phyloP scores from a whole-genome alignment of 345 rosid genomes.

The Euphorbia peplus region DNA sequence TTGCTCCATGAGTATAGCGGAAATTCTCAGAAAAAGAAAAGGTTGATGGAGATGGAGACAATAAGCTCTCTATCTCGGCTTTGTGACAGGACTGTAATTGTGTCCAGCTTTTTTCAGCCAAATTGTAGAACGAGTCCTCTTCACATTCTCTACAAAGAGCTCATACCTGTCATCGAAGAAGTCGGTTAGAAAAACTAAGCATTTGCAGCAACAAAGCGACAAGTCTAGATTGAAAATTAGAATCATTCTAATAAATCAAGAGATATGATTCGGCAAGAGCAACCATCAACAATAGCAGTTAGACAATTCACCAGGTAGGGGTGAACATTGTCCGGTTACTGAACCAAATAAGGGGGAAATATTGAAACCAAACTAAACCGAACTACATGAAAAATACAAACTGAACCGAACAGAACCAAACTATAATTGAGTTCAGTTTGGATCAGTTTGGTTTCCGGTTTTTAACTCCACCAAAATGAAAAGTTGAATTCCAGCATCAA shows the following conservation, averaged over 20 bases:
- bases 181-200: neutral
- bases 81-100: constrained; percentile 41
- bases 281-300: neutral
- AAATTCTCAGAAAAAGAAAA: too few relatives aligned
- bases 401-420: too few relatives aligned
- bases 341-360: too few relatives aligned
- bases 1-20: too few relatives aligned
- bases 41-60: neutral
- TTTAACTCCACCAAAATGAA: neutral
- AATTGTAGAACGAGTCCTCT: constrained; percentile 62
- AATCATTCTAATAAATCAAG: neutral
- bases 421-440: too few relatives aligned
- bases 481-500: constrained; percentile 4
- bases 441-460: too few relatives aligned
- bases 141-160: constrained; percentile 61
- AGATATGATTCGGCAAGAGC: neutral
- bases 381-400: too few relatives aligned
- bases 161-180: constrained; percentile 49
- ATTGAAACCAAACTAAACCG: too few relatives aligned
- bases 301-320: neutral
- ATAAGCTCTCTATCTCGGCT: constrained; percentile 24
- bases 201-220: neutral
- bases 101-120: constrained; percentile 62
- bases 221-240: neutral
- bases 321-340: too few relatives aligned